Evolutionary conservation across 345 rosid genomes (phyloP).

Genomic region (Angophora floribunda): DNA sequence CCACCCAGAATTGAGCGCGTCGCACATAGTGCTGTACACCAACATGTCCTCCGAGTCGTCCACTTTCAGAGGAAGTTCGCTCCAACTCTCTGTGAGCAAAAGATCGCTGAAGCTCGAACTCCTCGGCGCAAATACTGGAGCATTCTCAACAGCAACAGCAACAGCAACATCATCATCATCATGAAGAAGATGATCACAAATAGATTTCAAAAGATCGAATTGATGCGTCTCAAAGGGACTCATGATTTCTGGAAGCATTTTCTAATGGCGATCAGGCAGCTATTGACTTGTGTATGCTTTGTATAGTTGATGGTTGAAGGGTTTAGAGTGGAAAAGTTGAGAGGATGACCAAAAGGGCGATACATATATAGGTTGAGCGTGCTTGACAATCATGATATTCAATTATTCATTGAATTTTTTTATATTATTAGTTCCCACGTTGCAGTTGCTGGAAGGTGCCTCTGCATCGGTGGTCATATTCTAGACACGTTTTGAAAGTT

Average conservation of each 20-base stretch:
- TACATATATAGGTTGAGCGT: background rate
- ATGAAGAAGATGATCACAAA: background rate
- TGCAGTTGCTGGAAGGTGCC: background rate
- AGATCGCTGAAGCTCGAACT: constrained; percentile 20
- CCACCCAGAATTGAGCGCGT: constrained; percentile 22
- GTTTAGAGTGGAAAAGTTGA: background rate
- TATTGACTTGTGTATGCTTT: background rate
- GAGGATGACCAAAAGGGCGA: background rate
- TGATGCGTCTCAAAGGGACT: background rate
- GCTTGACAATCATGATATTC: background rate
- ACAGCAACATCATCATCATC: background rate
- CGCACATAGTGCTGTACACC: constrained; percentile 11
- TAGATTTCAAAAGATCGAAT: background rate
- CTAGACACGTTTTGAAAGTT: background rate
- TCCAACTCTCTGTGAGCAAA: constrained; percentile 21
- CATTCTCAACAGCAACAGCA: background rate
- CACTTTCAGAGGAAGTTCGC: constrained; percentile 18
- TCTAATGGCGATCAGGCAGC: background rate
- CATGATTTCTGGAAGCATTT: background rate
- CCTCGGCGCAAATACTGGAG: background rate
- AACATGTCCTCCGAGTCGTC: constrained; percentile 32
- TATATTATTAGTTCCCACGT: background rate
- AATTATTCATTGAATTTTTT: background rate
- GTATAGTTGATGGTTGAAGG: background rate
- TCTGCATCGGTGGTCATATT: background rate